Percentiles rank a stretch among this genome's conserved stretches.
Conservation (phyloP, 1,284 basidiomycete genomes). For the Pyrrhoderma noxium region DNA sequence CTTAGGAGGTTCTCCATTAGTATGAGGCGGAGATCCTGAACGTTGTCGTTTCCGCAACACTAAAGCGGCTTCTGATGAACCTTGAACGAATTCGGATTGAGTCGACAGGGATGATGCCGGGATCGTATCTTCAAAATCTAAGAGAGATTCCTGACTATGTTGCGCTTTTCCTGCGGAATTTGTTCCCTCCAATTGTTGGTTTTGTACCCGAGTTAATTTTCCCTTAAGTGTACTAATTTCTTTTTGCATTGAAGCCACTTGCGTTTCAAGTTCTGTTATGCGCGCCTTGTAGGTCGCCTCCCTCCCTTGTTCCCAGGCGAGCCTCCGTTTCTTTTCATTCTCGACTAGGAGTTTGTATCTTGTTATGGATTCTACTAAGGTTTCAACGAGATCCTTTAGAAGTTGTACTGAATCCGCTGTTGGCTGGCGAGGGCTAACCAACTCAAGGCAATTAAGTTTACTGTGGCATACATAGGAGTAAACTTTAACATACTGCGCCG, state of each 20-base stretch:
- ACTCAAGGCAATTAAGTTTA: background rate
- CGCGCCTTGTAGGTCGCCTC: conserved; percentile 47
- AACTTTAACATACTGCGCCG: conserved; percentile 18
- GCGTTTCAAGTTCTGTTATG: conserved; percentile 52
- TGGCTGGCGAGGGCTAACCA: conserved; percentile 6
- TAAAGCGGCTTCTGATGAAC: conserved; percentile 9
- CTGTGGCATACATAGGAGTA: background rate
- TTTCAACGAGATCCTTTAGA: conserved; percentile 49
- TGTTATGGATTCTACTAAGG: conserved; percentile 30
- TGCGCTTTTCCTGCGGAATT: no score
- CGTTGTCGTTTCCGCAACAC: background rate
- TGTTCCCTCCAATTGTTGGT: no score
- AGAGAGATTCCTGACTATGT: background rate
- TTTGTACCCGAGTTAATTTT: conserved; percentile 19
- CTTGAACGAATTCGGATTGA: conserved; percentile 14
- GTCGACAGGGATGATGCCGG: conserved; percentile 10
- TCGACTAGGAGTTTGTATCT: conserved; percentile 51
- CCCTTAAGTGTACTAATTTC: conserved; percentile 48
- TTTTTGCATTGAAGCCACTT: conserved; percentile 48
- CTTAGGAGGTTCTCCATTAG: conserved; percentile 4
- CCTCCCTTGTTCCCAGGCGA: conserved; percentile 62
- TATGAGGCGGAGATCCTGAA: background rate
- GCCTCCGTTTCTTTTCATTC: conserved; percentile 46
- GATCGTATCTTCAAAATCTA: background rate
- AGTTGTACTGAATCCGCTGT: conserved; percentile 34